Evolutionary conservation across 2,329 filamentous ascomycete genomes (phyloP), one percentile per base, ranked within the genome.

Genomic region (Xylariales sp.): DNA sequence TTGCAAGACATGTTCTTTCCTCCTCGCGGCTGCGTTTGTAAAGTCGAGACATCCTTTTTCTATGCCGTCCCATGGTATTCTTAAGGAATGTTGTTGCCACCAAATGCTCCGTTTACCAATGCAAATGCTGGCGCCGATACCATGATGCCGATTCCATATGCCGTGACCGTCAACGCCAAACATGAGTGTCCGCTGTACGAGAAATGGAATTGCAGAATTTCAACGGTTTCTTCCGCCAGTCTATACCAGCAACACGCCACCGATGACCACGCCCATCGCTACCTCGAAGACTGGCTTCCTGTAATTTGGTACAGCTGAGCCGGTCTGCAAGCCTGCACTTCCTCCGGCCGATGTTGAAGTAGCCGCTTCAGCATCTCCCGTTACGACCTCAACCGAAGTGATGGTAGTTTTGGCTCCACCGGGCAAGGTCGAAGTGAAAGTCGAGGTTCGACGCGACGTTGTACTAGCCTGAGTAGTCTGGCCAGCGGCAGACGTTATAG

Each of bases 341-440:
- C 38, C 22, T 12, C 24, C 36, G 5, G 27, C 49, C 2, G 51
- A 34, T 21, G 49, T 46, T 19, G 45, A 38, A n/a, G 45, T 50
- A 4, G 50, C 33, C 35, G 46, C 42, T 5, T 53, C 50, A 2
- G 44, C 22, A 11, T 36, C 40, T 4, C 46, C 51, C 1, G 52
- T 53, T 6, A 61, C 47, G 4, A 59, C 46, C 4, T 50, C 46
- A 20, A 59, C 52, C 4, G 54, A 52, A 8, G 55, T 59, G n/a
- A 61, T 50, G 12, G 56, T 59, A 6, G 54, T 58, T 42, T 56
- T 43, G 3, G 46, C 54, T 6, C 58, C 58, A 27, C 50, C 55
- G 2, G 57, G 53, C 2, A 58, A 49, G 3, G 58, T 61, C 12
- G 53, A 56, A 6, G 51, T 55, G 24, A 51, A 57, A 3, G 52